Base-by-base conservation (phyloP, 2,329 filamentous ascomycete species). In the Pseudocercospora cruenta region DNA sequence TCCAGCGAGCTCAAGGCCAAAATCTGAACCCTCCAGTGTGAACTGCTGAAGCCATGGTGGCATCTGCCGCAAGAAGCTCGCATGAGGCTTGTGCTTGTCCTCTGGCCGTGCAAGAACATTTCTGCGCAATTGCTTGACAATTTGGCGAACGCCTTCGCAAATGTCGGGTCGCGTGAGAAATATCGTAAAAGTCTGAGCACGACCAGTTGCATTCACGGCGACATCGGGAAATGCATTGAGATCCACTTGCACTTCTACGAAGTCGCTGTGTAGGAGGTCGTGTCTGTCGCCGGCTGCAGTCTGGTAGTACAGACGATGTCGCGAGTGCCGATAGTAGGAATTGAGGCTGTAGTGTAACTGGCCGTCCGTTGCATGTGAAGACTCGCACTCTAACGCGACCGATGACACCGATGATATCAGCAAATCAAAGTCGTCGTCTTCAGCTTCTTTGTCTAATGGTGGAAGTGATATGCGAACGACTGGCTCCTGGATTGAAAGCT, bases 321-420 rank as follows among this genome's bases (percentile, higher is more conserved):
- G 91, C 68, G 94, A 90, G 65, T 98, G 83, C 54, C 95, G 87
- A 76, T 96, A 88, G 3, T 91, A 91, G 0, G 93, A 93, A 14
- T 89, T 88, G 0, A 99, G 82, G 4, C 91, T 92, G 78, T 99
- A 99, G 75, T 97, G 91, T 3, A 93, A 82, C 36, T 96, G 91
- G 64, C 91, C 91, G 39, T 92, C 87, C 0, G 90, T 84, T 2
- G 93, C 95, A 79, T 99, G 95, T n/a, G 93, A 97, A 0, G 95
- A 97, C 75, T 99, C 95, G 57, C 96, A 86, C 74, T 99, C 95
- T 22, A 98, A 82, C 0, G 94, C 96, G 43, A 98, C 88, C 0
- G 94, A 97, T 0, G 96, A 98, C 10, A 97, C 92, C 1, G 93
- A 95, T 1, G 93, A 97, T 57, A 99, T 97, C 53, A 99, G 91